Evolutionary conservation across 1,139 yeast species (phyloP).

Genomic region (Saccharomycopsis phalli): DNA sequence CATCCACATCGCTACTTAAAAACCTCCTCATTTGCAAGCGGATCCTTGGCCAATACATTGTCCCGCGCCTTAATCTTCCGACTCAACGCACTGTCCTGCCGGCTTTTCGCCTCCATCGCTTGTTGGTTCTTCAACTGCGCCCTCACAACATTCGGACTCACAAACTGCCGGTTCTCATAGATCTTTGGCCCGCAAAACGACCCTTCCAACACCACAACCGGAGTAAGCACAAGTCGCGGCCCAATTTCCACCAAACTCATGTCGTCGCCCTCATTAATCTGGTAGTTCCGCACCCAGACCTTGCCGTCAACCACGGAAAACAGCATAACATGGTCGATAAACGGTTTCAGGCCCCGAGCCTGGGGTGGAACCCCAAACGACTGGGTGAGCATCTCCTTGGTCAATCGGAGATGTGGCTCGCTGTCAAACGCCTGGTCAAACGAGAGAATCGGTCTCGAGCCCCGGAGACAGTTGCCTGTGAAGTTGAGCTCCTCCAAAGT

Average conservation of each 20-base stretch:
- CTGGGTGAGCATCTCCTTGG: constrained; percentile 80
- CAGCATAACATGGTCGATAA: constrained; percentile 89
- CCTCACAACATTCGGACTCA: constrained; percentile 90
- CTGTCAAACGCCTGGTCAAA: constrained; percentile 73
- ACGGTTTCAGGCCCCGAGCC: constrained; percentile 92
- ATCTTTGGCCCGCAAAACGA: constrained; percentile 98
- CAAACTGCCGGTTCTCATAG: constrained; percentile 93
- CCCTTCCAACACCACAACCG: constrained; percentile 88
- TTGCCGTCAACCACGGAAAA: constrained; percentile 89
- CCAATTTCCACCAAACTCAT: constrained; percentile 88
- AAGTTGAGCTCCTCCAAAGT: constrained; percentile 94
- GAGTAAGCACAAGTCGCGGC: constrained; percentile 90
- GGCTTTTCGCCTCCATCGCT: constrained; percentile 69
- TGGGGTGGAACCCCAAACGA: constrained; percentile 94
- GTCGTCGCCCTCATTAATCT: constrained; percentile 67
- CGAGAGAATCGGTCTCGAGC: constrained; percentile 91
- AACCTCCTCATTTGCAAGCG: constrained; percentile 70
- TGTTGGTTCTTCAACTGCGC: constrained; percentile 77
- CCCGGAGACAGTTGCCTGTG: constrained; percentile 92
- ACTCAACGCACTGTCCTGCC: constrained; percentile 74
- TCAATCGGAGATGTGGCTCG: constrained; percentile 50
- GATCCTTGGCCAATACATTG: constrained; percentile 68
- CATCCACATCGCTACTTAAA: constrained; percentile 46
- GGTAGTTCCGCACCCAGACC: constrained; percentile 94
- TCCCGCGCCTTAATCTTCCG: constrained; percentile 71